A percentile compares a stretch with the other conserved stretches of the same genome.
Evolutionary conservation across 108 stramenopile species (phyloP).

Genomic region (Cyclotella distinguenda): DNA sequence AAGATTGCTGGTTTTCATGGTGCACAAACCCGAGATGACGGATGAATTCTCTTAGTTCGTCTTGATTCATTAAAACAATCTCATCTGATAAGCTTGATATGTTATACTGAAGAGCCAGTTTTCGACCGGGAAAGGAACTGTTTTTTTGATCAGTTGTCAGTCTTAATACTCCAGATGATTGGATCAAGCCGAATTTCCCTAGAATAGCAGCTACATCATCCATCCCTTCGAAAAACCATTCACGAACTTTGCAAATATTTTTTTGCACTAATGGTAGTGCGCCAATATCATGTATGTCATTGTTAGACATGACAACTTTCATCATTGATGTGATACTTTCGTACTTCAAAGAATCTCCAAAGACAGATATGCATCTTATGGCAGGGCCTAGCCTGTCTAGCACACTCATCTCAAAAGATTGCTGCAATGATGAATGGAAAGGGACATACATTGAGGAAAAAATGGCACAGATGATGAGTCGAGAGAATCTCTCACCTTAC

Average conservation of each 20-base stretch:
- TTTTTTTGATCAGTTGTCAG: not conserved
- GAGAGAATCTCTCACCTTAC: no score
- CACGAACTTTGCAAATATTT: conserved; percentile 25
- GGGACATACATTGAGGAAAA: no score
- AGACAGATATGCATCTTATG: conserved; percentile 9
- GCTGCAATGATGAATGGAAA: no score
- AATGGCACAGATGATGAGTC: no score
- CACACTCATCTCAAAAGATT: conserved; percentile 17
- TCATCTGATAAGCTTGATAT: not conserved
- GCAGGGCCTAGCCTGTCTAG: conserved; percentile 20
- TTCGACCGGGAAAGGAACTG: no score
- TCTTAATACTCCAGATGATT: conserved; percentile 5
- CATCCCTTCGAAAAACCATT: conserved; percentile 35
- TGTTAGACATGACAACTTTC: not conserved
- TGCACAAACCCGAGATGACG: conserved; percentile 8
- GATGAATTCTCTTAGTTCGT: conserved; percentile 8
- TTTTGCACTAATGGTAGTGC: conserved; percentile 18
- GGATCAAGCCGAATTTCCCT: conserved; percentile 18
- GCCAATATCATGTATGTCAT: conserved; percentile 9
- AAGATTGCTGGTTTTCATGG: not conserved
- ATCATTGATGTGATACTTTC: not conserved
- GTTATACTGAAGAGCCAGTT: no score
- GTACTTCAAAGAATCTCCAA: conserved; percentile 10
- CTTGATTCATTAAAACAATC: conserved; percentile 9
- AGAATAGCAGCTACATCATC: conserved; percentile 29